Percentiles rank a stretch among this genome's conserved stretches.
phyloP scores from a whole-genome alignment of 106 monocot species.

The Allium sativum region DNA sequence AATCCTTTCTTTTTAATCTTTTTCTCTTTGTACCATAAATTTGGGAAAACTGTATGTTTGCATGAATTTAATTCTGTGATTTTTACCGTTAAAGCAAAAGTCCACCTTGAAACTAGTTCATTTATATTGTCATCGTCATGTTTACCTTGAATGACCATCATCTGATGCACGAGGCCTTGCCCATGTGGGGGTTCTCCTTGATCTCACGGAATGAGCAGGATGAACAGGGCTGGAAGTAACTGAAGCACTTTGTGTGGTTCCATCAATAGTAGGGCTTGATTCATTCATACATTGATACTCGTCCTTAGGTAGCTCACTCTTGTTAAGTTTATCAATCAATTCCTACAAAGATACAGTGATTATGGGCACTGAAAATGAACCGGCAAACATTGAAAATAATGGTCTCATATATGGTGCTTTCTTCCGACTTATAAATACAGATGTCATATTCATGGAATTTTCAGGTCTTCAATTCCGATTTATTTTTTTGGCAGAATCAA shows the following conservation, averaged over 20 bases:
- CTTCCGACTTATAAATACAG: too few relatives aligned
- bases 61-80: too few relatives aligned
- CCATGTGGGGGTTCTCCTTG: slow-evolving; percentile 47
- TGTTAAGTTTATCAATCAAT: slow-evolving; percentile 79
- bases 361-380: background rate
- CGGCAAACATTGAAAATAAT: too few relatives aligned
- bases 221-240: slow-evolving; percentile 17
- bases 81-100: too few relatives aligned
- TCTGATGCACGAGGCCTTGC: slow-evolving; percentile 45
- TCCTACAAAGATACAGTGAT: slow-evolving; percentile 36
- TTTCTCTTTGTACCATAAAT: too few relatives aligned
- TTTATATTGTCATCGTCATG: slow-evolving; percentile 95
- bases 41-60: too few relatives aligned
- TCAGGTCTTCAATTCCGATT: too few relatives aligned
- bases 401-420: background rate
- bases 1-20: too few relatives aligned
- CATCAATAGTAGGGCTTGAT: slow-evolving; percentile 57
- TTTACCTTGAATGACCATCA: slow-evolving; percentile 65
- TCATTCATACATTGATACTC: slow-evolving; percentile 89
- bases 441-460: too few relatives aligned
- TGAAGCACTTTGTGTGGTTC: slow-evolving; percentile 31
- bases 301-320: slow-evolving; percentile 60
- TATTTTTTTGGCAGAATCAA: background rate
- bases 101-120: background rate
- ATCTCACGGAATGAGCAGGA: slow-evolving; percentile 30